Base-by-base conservation (phyloP, 352 stramenopile genomes). In the Pythium dissimile region DNA sequence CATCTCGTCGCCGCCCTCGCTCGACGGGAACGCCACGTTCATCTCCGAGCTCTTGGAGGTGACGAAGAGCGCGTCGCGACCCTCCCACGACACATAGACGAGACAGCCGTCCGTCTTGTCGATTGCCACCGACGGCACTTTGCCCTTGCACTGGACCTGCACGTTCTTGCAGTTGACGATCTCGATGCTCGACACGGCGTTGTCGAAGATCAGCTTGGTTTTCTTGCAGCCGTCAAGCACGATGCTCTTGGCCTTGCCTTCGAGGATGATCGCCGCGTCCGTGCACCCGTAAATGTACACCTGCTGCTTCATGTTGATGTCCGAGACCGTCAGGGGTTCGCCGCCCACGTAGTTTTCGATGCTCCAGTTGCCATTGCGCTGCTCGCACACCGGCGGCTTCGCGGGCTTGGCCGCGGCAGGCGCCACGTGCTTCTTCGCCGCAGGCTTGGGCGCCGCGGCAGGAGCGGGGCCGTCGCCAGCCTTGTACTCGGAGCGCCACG, bases 31-130 rank as follows among this genome's bases (percentile, higher is more conserved):
- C 56, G 84, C 92, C 49, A 99, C 90, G 77, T 97, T 98, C 89
- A 98, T 96, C 71, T 99, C 95, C 48, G 84, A 97, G 69, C 88
- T 97, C 85, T 99, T 99, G 56, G 89, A 98, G 34, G 96, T 98
- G 11, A 97, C 89, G 57, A 99, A 90, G 65, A 87, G 80, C 62
- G 87, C 78, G 45, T 86, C 71, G 28, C 95, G 75, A 24, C 81
- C 89, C 61, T 98, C 88, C 75, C 95, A 91, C 70, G 89, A 97
- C 52, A 99, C 79, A 74, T 98, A 98, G 46, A 98, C 84, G 37
- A 98, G 77, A 61, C 95, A 97, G 56, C 96, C 96, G 72, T 99
- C 95, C 30, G 96, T 99, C 84, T 99, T 99, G 84, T 99, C 97
- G 74, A 99, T 98, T 5, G 93, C 91, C 56, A 99, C 94, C 26